Evolutionary conservation across 2,329 filamentous ascomycete genomes (phyloP), one percentile per base, ranked within the genome.

Genomic region (Chrysosporium queenslandicum): DNA sequence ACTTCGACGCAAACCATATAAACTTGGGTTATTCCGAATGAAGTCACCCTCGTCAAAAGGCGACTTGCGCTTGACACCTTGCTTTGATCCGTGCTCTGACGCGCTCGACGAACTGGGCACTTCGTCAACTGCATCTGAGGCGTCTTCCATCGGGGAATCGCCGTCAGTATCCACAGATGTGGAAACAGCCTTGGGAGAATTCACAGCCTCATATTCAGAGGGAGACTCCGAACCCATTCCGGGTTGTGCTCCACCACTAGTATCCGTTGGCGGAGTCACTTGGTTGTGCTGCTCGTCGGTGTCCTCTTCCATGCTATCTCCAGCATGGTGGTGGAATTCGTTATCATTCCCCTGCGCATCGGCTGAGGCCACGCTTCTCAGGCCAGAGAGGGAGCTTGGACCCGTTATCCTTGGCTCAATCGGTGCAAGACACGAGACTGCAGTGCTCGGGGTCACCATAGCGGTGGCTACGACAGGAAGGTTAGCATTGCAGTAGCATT

Each of bases 1-100:
- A 74, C 92, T 98, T 73, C 92, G 81, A 61, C 92, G 82, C 60
- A 98, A 77, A 45, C 92, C 92, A 73, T 97, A 98, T 7, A 98
- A 76, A 71, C 95, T 89, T 41, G 92, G 92, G 63, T 98, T 94
- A 64, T 87, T 86, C 62, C 84, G 79, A 61, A 97, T 95, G 64
- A 83, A 90, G 43, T 89, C 83, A 54, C 92, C 85, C 61, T 92
- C 86, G 48, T 84, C 82, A 34, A 79, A 76, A 68, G 59, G 76
- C 70, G 71, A 87, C 85, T 70, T 82, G 59, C 89, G 85, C 76
- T 95, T 95, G 56, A 77, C 70, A 46, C 78, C 79, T 64, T 81
- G 78, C 57, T 77, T 78, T 40, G 84, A 86, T 61, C 83, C 83
- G 62, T 81, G 78, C 43, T 88, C 92, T 64, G 80, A 81, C 58